phyloP scores from a whole-genome alignment of 2,329 filamentous ascomycete genomes.

The Alternaria rosae region DNA sequence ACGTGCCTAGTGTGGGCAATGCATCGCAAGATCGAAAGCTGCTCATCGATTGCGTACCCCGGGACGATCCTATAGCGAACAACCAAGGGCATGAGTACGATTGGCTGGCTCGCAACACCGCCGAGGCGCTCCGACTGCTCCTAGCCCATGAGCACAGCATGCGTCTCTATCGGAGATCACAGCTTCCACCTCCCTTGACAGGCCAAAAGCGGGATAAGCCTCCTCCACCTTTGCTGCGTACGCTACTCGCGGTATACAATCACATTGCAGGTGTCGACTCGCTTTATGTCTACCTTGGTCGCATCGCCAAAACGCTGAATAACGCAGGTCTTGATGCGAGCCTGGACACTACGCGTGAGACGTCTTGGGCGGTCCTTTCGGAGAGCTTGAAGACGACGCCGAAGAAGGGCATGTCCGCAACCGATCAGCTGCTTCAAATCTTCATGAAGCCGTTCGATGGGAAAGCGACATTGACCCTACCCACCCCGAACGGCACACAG shows the following conservation, averaged over 20 bases:
- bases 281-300: slow-evolving; percentile 45
- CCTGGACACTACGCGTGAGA: slow-evolving; percentile 35
- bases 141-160: slow-evolving; percentile 80
- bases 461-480: slow-evolving; percentile 37
- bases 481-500: slow-evolving; percentile 26
- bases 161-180: slow-evolving; percentile 73
- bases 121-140: slow-evolving; percentile 75
- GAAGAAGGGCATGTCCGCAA: slow-evolving; percentile 36
- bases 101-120: slow-evolving; percentile 69
- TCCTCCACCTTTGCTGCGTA: slow-evolving; percentile 66
- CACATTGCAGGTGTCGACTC: slow-evolving; percentile 54
- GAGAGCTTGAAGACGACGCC: slow-evolving; percentile 37
- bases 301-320: slow-evolving; percentile 26
- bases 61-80: slow-evolving; percentile 56
- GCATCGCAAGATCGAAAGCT: slow-evolving; percentile 63
- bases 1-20: slow-evolving; percentile 25
- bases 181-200: slow-evolving; percentile 65
- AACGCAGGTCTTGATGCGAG: slow-evolving; percentile 42
- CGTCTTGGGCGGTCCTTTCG: slow-evolving; percentile 37
- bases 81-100: slow-evolving; percentile 39
- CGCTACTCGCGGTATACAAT: slow-evolving; percentile 62
- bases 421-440: slow-evolving; percentile 41
- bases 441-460: slow-evolving; percentile 42
- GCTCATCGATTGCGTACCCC: slow-evolving; percentile 71
- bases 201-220: slow-evolving; percentile 58